A percentile compares a stretch with the other conserved stretches of the same genome.
phyloP scores from a whole-genome alignment of 2,329 filamentous ascomycete genomes.

The Sarocladium brachiariae region DNA sequence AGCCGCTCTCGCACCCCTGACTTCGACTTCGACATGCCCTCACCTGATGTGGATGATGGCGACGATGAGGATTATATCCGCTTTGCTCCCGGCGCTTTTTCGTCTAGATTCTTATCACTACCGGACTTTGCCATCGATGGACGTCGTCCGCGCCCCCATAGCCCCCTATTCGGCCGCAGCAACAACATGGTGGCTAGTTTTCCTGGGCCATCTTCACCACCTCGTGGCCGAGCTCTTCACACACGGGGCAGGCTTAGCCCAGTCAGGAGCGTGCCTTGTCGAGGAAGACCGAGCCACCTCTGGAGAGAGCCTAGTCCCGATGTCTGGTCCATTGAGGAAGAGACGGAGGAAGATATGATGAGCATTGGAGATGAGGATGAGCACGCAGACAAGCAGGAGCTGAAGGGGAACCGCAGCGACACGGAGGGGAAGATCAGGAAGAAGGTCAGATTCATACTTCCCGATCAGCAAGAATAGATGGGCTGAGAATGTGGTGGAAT shows the following conservation, averaged over 20 bases:
- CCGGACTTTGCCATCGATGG: constrained; percentile 35
- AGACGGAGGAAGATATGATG: constrained; percentile 46
- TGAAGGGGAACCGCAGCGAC: constrained; percentile 17
- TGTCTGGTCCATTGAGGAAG: constrained; percentile 54
- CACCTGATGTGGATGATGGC: constrained; percentile 38
- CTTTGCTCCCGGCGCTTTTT: constrained; percentile 31
- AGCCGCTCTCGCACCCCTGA: constrained; percentile 26
- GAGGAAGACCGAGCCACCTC: constrained; percentile 33
- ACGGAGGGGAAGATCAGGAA: constrained; percentile 44
- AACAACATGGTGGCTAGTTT: constrained; percentile 23
- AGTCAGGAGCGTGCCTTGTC: constrained; percentile 22
- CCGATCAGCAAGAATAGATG: constrained; percentile 27
- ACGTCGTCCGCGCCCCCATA: constrained; percentile 22
- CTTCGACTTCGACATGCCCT: constrained; percentile 33
- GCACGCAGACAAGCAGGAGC: constrained; percentile 26
- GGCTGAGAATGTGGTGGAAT: not conserved
- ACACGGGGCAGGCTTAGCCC: constrained; percentile 23
- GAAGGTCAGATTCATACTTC: constrained; percentile 49
- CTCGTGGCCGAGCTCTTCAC: constrained; percentile 19
- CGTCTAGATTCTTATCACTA: constrained; percentile 32
- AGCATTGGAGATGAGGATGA: constrained; percentile 33
- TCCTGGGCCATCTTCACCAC: constrained; percentile 23
- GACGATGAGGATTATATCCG: constrained; percentile 46
- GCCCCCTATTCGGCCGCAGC: constrained; percentile 24
- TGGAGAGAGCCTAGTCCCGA: constrained; percentile 54